phyloP scores from a whole-genome alignment of 2,329 filamentous ascomycete genomes.

The Sclerotiophoma versabilis region DNA sequence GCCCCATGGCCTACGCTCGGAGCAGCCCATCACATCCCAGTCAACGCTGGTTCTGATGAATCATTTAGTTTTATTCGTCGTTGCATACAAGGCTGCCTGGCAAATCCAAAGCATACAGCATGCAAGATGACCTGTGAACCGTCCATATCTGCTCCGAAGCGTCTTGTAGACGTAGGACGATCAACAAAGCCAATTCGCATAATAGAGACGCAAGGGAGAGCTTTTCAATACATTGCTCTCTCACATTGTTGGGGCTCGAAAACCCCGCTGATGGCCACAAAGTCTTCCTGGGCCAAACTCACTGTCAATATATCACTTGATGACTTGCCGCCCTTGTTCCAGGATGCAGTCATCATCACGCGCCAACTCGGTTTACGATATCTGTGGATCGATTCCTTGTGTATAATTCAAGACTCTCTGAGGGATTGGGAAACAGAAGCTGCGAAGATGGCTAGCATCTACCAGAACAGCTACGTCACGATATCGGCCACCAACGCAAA shows the following conservation, averaged over 20 bases:
- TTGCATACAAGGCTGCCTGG: constrained; percentile 43
- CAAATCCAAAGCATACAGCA: constrained; percentile 38
- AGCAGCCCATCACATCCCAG: constrained; percentile 36
- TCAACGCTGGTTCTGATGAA: constrained; percentile 42
- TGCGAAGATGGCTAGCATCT: constrained; percentile 45
- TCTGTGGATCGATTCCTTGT: constrained; percentile 47
- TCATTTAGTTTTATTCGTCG: constrained; percentile 43
- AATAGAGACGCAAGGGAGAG: constrained; percentile 40
- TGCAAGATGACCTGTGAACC: constrained; percentile 32
- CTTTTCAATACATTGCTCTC: constrained; percentile 39
- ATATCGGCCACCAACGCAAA: constrained; percentile 39
- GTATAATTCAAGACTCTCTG: constrained; percentile 44
- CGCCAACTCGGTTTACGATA: constrained; percentile 43
- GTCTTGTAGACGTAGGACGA: constrained; percentile 43
- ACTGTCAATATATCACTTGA: constrained; percentile 37
- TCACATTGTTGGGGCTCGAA: constrained; percentile 44
- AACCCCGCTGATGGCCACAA: constrained; percentile 34
- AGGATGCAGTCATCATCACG: constrained; percentile 42
- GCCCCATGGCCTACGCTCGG: constrained; percentile 43
- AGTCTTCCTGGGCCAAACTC: constrained; percentile 38
- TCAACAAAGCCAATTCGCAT: constrained; percentile 39
- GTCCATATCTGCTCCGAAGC: constrained; percentile 32
- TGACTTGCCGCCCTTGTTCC: constrained; percentile 33
- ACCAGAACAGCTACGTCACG: constrained; percentile 43
- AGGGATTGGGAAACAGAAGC: constrained; percentile 46